Base-by-base conservation (phyloP, 495 filamentous ascomycete species). In the Parathielavia appendiculata region DNA sequence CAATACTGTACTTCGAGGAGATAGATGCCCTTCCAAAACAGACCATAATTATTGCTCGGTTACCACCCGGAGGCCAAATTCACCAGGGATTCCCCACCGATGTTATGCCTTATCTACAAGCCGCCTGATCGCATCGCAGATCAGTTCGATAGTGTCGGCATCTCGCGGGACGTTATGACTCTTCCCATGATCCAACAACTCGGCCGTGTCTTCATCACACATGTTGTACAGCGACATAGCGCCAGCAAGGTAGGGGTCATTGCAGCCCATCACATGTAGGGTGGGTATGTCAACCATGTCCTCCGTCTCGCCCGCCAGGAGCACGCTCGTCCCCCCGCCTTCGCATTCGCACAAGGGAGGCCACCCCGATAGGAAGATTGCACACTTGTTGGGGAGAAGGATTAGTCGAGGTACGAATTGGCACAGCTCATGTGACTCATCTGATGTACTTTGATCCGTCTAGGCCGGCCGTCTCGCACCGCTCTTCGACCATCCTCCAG, bases 201-300 rank as follows among this genome's bases (percentile, higher is more conserved):
- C 67, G 3, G 81, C 26, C 65, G 72, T 47, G 26, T 30, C 26
- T 6, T 30, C 26, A 6, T 81, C 73, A 64, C 81, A 86, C 26
- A 82, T 63, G 63, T 84, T 83, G 67, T 78, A 83, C 7, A 85
- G 65, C 19, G 79, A 78, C 56, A 84, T 72, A 1, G 77, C 73
- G 0, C 72, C 77, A 40, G 74, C 67, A 0, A 83, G 62, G 46
- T 80, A 82, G 2, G 80, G 78, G 63, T 86, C 83, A 22, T 76
- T 69, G 12, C 78, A 81, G 20, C 81, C 81, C 35, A 84, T 70
- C 41, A 82, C 72, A 72, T 84, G 82, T 34, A 75, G 76, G 12
- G 81, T 82, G 4, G 82, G 81, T 47, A 84, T 73, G 23, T 66
- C 60, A 51, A 84, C 80, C 9, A 69, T 61, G 5, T 71, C 62